These are phyloP conservation scores for Buddleja alternifolia DNA, from an alignment of 257 asterid genomes.

Conservation along the genomic window DNA sequence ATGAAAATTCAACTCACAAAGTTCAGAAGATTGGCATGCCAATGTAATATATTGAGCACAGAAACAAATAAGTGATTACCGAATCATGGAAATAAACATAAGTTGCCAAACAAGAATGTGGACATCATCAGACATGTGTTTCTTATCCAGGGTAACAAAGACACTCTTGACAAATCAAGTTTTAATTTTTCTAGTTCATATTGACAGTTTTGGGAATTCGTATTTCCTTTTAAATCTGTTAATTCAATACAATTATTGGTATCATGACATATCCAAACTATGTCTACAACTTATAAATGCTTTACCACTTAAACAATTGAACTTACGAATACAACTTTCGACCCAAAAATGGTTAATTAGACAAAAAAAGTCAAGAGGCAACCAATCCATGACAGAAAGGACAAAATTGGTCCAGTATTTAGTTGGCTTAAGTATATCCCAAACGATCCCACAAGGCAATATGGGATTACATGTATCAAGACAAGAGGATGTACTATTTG, in stretches of 20 bases:
- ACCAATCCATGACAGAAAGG: conserved; percentile 2
- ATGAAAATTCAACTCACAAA: too few species aligned
- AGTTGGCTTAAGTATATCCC: not conserved
- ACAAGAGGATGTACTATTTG: not conserved
- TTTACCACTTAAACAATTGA: not conserved
- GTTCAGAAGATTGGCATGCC: not conserved
- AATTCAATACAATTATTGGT: not conserved
- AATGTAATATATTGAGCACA: not conserved
- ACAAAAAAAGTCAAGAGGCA: not conserved
- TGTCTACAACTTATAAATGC: not conserved
- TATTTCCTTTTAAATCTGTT: not conserved
- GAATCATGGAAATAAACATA: not conserved
- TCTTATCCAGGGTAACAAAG: conserved; percentile 1
- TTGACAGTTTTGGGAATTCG: not conserved
- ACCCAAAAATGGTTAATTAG: not conserved
- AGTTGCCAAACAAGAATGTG: not conserved
- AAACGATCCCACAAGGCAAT: not conserved
- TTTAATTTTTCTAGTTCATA: not conserved
- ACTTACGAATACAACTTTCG: not conserved
- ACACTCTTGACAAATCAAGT: not conserved
- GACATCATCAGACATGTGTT: not conserved
- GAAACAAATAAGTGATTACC: not conserved
- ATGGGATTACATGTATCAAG: not conserved
- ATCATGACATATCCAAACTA: not conserved
- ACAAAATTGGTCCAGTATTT: not conserved